phyloP scores from a whole-genome alignment of 2,329 filamentous ascomycete genomes.

The Parafenestella ontariensis region DNA sequence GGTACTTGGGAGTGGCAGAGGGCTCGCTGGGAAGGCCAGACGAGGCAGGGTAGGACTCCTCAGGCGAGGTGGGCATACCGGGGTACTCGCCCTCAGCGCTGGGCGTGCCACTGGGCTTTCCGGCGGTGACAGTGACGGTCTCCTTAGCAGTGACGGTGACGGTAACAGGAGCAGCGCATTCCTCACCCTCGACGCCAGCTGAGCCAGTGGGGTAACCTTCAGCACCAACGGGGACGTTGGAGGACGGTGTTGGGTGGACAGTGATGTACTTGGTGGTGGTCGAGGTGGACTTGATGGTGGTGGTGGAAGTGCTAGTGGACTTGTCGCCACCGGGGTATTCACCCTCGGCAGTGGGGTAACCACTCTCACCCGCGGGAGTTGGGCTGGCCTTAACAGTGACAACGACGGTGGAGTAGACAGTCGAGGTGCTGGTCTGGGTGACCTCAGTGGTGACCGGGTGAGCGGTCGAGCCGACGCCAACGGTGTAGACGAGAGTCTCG shows the following conservation, averaged over 20 bases:
- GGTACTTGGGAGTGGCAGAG: slow-evolving; percentile 30
- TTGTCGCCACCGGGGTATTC: slow-evolving; percentile 6
- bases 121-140: slow-evolving; percentile 46
- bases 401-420: slow-evolving; percentile 42
- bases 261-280: slow-evolving; percentile 47
- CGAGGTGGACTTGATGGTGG: slow-evolving; percentile 41
- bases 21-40: slow-evolving; percentile 12
- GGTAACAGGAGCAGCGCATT: slow-evolving; percentile 44
- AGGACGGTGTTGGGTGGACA: slow-evolving; percentile 37
- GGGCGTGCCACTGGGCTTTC: slow-evolving; percentile 16
- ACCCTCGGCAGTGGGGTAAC: background rate
- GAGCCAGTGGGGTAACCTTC: slow-evolving; percentile 22
- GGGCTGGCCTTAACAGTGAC: slow-evolving; percentile 31
- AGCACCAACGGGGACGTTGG: slow-evolving; percentile 16
- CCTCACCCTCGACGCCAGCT: slow-evolving; percentile 17
- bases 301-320: slow-evolving; percentile 27
- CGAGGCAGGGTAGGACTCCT: slow-evolving; percentile 12
- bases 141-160: slow-evolving; percentile 48
- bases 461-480: slow-evolving; percentile 50
- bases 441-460: slow-evolving; percentile 54
- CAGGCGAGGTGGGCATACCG: slow-evolving; percentile 15
- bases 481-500: slow-evolving; percentile 53
- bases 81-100: no score
- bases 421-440: slow-evolving; percentile 39
- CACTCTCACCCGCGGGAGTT: background rate